Percentiles rank a stretch among this genome's conserved stretches.
Conservation (phyloP, 2,329 filamentous ascomycete genomes). For the Calcarisporium arbuscula region DNA sequence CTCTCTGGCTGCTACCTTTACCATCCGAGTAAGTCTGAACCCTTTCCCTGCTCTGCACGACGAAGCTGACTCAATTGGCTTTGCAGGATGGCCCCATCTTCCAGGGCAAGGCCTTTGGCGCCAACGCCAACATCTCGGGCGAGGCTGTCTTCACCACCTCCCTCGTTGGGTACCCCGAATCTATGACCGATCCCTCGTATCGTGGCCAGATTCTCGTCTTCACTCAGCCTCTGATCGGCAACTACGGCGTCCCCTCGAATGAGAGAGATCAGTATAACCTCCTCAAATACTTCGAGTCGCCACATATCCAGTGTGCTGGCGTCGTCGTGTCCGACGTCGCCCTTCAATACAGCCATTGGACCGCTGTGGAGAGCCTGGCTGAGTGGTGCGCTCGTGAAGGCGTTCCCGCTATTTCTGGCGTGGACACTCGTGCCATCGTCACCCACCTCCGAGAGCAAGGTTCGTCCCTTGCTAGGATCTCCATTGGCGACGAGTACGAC, state of each 20-base stretch:
- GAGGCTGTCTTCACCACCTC: conserved; percentile 99
- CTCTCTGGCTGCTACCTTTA: conserved; percentile 67
- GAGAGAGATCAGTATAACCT: conserved; percentile 83
- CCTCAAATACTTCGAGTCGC: conserved; percentile 96
- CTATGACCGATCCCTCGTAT: conserved; percentile 81
- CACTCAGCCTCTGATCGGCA: conserved; percentile 95
- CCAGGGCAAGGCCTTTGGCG: conserved; percentile 92
- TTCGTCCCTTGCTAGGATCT: conserved; percentile 90
- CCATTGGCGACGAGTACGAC: conserved; percentile 95
- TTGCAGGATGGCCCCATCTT: conserved; percentile 84
- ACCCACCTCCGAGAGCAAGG: conserved; percentile 93
- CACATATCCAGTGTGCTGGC: conserved; percentile 92
- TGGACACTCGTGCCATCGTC: conserved; percentile 95
- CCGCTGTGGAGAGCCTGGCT: conserved; percentile 85
- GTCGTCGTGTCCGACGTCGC: conserved; percentile 95
- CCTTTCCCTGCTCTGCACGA: conserved; percentile 3
- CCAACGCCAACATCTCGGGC: conserved; percentile 92
- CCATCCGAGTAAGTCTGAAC: conserved; percentile 65
- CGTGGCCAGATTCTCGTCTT: conserved; percentile 96
- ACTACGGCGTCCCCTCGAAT: conserved; percentile 91
- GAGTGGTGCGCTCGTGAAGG: conserved; percentile 96
- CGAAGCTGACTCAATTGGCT: conserved; percentile 4
- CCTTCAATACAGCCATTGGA: conserved; percentile 95
- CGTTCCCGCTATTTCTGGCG: conserved; percentile 90
- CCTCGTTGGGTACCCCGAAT: conserved; percentile 95